phyloP scores from a whole-genome alignment of 2,329 filamentous ascomycete species.

The Pestalotiopsis sp. region DNA sequence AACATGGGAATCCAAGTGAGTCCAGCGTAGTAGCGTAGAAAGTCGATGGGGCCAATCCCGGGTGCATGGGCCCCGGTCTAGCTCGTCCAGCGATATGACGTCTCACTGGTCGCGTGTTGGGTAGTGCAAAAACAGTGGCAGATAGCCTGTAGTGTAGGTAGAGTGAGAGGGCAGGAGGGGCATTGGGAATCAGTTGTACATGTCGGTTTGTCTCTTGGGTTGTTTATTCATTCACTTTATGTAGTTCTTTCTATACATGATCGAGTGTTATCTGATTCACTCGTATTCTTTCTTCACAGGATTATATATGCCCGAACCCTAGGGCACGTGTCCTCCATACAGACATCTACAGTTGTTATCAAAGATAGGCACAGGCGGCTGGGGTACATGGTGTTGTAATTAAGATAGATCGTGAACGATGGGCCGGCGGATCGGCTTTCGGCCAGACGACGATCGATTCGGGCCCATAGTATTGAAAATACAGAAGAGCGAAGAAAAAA shows the following conservation, averaged over 20 bases:
- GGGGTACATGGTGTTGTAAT: neutral
- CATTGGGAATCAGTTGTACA: too few relatives aligned
- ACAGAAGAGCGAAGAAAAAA: neutral
- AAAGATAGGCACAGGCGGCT: too few relatives aligned
- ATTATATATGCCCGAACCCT: too few relatives aligned
- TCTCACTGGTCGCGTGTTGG: conserved; percentile 3
- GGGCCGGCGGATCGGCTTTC: conserved; percentile 9
- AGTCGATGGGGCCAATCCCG: neutral
- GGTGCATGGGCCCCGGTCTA: conserved; percentile 5
- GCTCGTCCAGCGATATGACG: conserved; percentile 4
- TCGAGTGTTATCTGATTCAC: neutral
- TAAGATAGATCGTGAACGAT: conserved; percentile 6
- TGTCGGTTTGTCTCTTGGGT: too few relatives aligned
- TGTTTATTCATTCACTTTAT: too few relatives aligned
- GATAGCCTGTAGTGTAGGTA: neutral
- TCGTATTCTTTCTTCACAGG: neutral
- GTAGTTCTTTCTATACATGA: too few relatives aligned
- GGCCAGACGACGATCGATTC: neutral
- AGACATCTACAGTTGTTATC: too few relatives aligned
- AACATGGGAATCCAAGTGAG: neutral
- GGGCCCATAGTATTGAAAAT: neutral
- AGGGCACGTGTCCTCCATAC: too few relatives aligned
- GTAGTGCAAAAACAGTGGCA: neutral
- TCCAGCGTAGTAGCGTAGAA: neutral
- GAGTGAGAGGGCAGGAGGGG: neutral